phyloP scores from a whole-genome alignment of 768 basidiomycete genomes.

The Leccinum variicolor region DNA sequence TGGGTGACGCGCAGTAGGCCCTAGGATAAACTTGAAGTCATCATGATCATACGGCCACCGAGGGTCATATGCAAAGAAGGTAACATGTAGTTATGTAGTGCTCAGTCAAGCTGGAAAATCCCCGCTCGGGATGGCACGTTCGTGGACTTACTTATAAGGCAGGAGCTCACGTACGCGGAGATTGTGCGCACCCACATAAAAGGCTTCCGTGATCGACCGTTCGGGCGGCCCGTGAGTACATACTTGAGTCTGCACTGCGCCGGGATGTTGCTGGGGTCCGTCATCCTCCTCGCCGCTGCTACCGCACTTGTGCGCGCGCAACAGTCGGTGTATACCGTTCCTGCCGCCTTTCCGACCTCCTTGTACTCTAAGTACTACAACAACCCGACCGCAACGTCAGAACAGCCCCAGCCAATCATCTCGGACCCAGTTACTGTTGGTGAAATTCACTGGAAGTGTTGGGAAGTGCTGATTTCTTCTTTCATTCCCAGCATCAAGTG shows the following conservation, averaged over 20 bases:
- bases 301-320: conserved; percentile 9
- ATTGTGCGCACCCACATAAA: conserved; percentile 11
- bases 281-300: conserved; percentile 4
- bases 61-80: not conserved
- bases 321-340: conserved; percentile 43
- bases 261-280: conserved; percentile 11
- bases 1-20: not conserved
- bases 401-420: conserved; percentile 74
- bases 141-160: conserved; percentile 4
- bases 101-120: not conserved
- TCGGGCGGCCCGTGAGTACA: not conserved
- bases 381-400: conserved; percentile 65
- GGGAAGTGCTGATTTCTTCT: not conserved
- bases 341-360: conserved; percentile 64
- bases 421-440: conserved; percentile 66
- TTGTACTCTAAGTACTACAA: conserved; percentile 67
- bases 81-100: too few species aligned
- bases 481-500: conserved; percentile 43
- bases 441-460: not conserved
- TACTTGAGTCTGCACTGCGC: not conserved
- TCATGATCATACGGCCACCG: not conserved
- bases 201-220: not conserved
- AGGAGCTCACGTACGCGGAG: not conserved
- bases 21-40: not conserved
- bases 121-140: conserved; percentile 19